phyloP scores from a whole-genome alignment of 257 asterid species.

The Capsicum baccatum region DNA sequence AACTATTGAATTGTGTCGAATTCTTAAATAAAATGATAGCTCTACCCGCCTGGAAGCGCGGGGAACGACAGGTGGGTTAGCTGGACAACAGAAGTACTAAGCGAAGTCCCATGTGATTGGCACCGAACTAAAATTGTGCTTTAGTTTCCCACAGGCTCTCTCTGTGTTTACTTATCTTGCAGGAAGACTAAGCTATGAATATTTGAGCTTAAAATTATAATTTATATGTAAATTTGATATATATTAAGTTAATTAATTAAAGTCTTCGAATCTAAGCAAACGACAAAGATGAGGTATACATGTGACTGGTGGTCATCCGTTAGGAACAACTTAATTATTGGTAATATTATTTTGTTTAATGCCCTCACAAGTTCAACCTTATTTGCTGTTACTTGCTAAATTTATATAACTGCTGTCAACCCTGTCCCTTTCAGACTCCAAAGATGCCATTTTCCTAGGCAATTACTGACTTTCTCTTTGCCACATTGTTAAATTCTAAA shows the following conservation, averaged over 20 bases:
- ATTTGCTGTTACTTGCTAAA: conserved; percentile 20
- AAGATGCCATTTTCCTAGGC: conserved; percentile 1
- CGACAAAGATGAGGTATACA: conserved; percentile 32
- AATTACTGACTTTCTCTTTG: background rate
- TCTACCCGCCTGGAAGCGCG: too few species aligned
- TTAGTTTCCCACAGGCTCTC: background rate
- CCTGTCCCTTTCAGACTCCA: conserved; percentile 18
- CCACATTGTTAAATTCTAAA: background rate
- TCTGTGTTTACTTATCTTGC: background rate
- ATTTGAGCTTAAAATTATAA: background rate
- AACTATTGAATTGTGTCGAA: background rate
- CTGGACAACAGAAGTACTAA: background rate
- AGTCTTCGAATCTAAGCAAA: background rate
- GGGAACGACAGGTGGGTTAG: background rate
- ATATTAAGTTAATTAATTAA: background rate
- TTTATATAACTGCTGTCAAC: background rate
- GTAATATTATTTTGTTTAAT: background rate
- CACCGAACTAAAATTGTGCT: background rate
- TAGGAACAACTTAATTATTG: conserved; percentile 27
- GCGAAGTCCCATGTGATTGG: background rate
- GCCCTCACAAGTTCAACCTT: background rate
- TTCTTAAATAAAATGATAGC: background rate
- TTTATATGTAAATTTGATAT: background rate
- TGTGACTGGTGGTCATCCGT: conserved; percentile 28
- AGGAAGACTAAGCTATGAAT: background rate